Conservation (phyloP, 768 basidiomycete species). For the Macrolepiota fuliginosa region DNA sequence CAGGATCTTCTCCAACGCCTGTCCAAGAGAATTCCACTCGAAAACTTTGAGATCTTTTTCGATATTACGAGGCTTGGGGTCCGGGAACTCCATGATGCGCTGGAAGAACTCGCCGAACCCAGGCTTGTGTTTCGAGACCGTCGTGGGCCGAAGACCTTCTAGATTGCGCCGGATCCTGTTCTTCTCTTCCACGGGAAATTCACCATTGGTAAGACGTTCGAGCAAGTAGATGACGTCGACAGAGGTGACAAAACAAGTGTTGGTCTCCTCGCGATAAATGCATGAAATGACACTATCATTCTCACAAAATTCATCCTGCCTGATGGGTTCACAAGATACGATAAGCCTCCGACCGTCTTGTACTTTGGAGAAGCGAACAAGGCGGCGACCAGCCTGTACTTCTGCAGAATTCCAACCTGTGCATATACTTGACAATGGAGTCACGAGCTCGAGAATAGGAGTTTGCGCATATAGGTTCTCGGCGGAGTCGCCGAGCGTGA, state of each 20-base stretch:
- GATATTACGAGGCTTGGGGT: constrained; percentile 93
- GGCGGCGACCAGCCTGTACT: constrained; percentile 64
- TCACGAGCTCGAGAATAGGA: constrained; percentile 59
- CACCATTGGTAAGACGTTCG: constrained; percentile 70
- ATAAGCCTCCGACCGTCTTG: constrained; percentile 77
- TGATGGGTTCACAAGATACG: constrained; percentile 74
- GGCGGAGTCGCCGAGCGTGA: constrained; percentile 24
- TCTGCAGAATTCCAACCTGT: constrained; percentile 66
- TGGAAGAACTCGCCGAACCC: constrained; percentile 89
- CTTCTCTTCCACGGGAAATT: constrained; percentile 94
- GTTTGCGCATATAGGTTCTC: constrained; percentile 49
- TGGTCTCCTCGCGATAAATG: constrained; percentile 80
- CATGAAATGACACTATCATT: constrained; percentile 88
- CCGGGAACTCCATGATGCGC: constrained; percentile 93
- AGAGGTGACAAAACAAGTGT: constrained; percentile 85
- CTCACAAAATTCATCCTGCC: constrained; percentile 69
- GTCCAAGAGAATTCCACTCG: constrained; percentile 67
- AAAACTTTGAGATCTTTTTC: constrained; percentile 96
- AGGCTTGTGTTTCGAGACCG: constrained; percentile 82
- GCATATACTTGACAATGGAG: constrained; percentile 54
- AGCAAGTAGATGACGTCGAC: constrained; percentile 95
- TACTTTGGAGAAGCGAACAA: constrained; percentile 81
- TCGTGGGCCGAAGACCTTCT: constrained; percentile 88
- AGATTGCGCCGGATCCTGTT: constrained; percentile 93
- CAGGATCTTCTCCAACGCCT: constrained; percentile 75